Percentiles rank a stretch among this genome's conserved stretches.
These are phyloP conservation scores for Funneliformis caledonium DNA, from an alignment of 371 early-diverging fungal species.

Conservation along the genomic window DNA sequence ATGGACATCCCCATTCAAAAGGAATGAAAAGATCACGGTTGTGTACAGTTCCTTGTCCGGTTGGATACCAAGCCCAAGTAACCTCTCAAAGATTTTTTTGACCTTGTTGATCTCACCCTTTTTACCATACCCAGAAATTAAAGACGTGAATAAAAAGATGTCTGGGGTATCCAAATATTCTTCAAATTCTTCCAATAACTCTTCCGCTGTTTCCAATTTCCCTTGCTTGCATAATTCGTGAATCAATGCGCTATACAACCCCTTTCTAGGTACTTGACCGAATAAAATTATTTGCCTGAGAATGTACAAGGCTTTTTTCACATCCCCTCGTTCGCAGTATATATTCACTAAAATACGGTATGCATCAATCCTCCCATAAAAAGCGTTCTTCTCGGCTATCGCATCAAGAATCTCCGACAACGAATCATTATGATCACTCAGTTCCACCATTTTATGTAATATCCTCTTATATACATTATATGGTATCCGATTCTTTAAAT, in stretches of 20 bases:
- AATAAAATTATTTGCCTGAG: neutral
- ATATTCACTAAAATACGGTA: neutral
- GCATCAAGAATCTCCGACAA: neutral
- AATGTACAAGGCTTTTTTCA: neutral
- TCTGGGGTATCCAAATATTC: slow-evolving; percentile 3
- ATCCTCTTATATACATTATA: neutral
- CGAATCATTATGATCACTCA: neutral
- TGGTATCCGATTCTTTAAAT: neutral
- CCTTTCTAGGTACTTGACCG: slow-evolving; percentile 13
- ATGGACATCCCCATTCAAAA: neutral
- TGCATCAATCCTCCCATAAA: neutral
- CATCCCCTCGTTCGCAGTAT: neutral
- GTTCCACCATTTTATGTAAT: neutral
- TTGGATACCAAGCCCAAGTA: neutral
- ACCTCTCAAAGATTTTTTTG: neutral
- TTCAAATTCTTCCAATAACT: neutral
- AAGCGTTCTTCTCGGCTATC: neutral
- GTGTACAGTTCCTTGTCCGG: neutral
- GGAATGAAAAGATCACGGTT: neutral
- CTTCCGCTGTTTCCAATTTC: slow-evolving; percentile 7
- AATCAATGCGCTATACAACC: slow-evolving; percentile 15
- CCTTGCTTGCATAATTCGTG: neutral
- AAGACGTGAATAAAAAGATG: neutral
- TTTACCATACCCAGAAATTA: slow-evolving; percentile 2
- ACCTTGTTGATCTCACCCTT: neutral